These are phyloP conservation scores for Alternaria sp. DNA, from an alignment of 2,329 filamentous ascomycete genomes.

Conservation along the genomic window DNA sequence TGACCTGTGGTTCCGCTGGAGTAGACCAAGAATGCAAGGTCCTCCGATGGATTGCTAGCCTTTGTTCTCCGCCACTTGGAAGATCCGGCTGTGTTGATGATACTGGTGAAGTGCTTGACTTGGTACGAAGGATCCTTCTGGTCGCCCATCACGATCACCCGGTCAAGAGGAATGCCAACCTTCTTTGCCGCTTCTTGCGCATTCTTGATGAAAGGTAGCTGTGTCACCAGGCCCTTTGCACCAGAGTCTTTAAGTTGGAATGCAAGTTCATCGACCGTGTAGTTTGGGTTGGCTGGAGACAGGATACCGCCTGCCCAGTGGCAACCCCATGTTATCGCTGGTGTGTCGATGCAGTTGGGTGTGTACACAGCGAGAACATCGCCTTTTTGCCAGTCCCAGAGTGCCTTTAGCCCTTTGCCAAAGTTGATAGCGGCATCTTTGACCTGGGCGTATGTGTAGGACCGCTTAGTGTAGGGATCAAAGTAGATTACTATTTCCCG, in stretches of 20 bases:
- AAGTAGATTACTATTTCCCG: conserved; percentile 71
- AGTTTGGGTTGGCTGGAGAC: conserved; percentile 87
- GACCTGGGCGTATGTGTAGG: conserved; percentile 74
- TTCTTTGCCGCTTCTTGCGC: conserved; percentile 71
- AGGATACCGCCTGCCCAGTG: conserved; percentile 83
- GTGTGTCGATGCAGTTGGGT: conserved; percentile 82
- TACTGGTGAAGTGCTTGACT: conserved; percentile 74
- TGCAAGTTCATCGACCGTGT: conserved; percentile 81
- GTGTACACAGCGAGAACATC: conserved; percentile 84
- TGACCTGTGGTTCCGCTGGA: conserved; percentile 88
- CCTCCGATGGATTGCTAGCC: conserved; percentile 67
- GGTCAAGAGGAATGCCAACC: conserved; percentile 72
- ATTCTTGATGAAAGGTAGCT: conserved; percentile 67
- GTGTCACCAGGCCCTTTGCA: conserved; percentile 77
- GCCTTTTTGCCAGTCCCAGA: conserved; percentile 80
- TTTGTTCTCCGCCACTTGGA: conserved; percentile 65
- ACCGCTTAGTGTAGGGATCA: conserved; percentile 71
- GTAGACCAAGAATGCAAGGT: conserved; percentile 86
- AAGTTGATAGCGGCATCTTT: conserved; percentile 73
- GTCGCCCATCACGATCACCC: conserved; percentile 79
- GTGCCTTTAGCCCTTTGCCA: conserved; percentile 75
- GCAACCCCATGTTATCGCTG: conserved; percentile 75
- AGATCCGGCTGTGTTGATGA: conserved; percentile 68
- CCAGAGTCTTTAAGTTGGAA: conserved; percentile 82
- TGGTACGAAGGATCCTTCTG: conserved; percentile 63